phyloP scores from a whole-genome alignment of 2,329 filamentous ascomycete species.

The Colletotrichum sp. region DNA sequence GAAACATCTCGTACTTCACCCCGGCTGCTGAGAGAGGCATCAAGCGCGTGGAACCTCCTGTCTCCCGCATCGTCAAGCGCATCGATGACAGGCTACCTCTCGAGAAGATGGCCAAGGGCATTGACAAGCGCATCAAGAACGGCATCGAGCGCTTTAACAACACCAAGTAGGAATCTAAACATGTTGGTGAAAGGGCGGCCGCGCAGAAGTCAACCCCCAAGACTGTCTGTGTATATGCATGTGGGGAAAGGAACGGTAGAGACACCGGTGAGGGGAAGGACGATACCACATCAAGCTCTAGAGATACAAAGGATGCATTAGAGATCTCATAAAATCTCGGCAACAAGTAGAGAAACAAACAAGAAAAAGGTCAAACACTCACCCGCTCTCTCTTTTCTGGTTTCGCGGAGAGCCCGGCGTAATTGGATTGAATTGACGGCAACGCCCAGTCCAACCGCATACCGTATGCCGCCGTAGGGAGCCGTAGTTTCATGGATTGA shows the following conservation, averaged over 20 bases:
- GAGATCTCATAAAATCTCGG: not conserved
- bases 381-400: not conserved
- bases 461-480: not conserved
- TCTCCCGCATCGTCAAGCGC: slow-evolving; percentile 48
- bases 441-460: not conserved
- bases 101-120: slow-evolving; percentile 53
- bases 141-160: slow-evolving; percentile 42
- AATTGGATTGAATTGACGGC: not conserved
- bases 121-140: slow-evolving; percentile 52
- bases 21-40: slow-evolving; percentile 52
- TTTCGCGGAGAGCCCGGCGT: not conserved
- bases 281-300: slow-evolving; percentile 7
- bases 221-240: not conserved
- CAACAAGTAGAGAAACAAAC: not conserved
- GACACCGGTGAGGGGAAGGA: not conserved
- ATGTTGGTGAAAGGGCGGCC: not conserved
- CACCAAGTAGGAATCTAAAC: not conserved
- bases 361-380: not conserved
- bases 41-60: slow-evolving; percentile 56
- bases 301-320: slow-evolving; percentile 9
- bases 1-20: slow-evolving; percentile 59
- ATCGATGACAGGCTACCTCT: slow-evolving; percentile 54
- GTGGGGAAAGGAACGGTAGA: not conserved
- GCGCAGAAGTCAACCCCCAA: not conserved
- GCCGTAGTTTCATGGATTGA: not conserved